Evolutionary conservation across 179 eudicot genomes (phyloP).

Genomic region (Sideroxylon spinosum): DNA sequence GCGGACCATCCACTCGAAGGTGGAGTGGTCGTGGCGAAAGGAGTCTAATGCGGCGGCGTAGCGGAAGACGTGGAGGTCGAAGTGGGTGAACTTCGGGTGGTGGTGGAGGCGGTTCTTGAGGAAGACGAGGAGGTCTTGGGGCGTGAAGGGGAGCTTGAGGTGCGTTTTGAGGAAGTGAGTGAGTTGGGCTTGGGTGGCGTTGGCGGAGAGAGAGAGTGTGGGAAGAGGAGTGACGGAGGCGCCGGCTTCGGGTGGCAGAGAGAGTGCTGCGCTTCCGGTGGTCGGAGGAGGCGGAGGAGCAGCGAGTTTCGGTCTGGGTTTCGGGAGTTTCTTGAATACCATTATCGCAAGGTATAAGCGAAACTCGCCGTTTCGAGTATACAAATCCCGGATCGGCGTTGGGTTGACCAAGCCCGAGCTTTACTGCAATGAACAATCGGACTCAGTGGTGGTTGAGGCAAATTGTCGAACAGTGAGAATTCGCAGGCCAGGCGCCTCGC

Average conservation of each 20-base stretch:
- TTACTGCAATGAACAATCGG: too few species aligned
- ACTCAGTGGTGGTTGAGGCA: too few species aligned
- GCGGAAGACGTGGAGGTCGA: conserved; percentile 74
- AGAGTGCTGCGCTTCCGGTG: conserved; percentile 32
- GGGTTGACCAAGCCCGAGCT: too few species aligned
- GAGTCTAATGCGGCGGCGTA: conserved; percentile 64
- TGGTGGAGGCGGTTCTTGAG: conserved; percentile 70
- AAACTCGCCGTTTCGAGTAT: too few species aligned
- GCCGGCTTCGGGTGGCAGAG: conserved; percentile 30
- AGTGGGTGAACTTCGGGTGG: conserved; percentile 73
- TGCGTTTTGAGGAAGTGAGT: conserved; percentile 48
- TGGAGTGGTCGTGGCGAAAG: conserved; percentile 80
- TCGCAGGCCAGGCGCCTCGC: too few species aligned
- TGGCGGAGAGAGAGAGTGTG: conserved; percentile 40
- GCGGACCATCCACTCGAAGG: conserved; percentile 74
- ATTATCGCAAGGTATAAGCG: not conserved
- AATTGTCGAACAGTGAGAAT: too few species aligned
- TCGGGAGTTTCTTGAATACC: conserved; percentile 27
- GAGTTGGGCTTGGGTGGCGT: conserved; percentile 47
- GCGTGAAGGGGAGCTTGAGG: conserved; percentile 57
- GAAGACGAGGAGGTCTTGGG: conserved; percentile 57
- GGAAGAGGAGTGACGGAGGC: conserved; percentile 48
- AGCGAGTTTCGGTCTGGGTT: conserved; percentile 15
- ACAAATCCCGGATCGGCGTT: too few species aligned
- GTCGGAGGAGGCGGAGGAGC: conserved; percentile 20